A percentile compares a stretch with the other conserved stretches of the same genome.
Evolutionary conservation across 257 asterid species (phyloP).

Genomic region (Osmanthus fragrans): DNA sequence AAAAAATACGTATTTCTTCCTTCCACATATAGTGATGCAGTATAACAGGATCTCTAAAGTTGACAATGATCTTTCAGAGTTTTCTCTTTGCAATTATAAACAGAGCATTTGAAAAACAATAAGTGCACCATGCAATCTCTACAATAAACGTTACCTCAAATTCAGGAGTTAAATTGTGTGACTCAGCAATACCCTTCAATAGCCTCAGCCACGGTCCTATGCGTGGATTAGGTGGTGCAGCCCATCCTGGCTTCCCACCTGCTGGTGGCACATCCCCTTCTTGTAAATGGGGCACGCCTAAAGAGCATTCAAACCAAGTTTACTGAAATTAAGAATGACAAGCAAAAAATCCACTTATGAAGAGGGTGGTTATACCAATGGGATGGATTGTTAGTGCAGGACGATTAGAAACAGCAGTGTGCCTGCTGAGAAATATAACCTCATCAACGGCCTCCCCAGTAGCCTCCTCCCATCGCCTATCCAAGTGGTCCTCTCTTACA

Average conservation of each 20-base stretch:
- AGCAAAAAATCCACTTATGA: not conserved
- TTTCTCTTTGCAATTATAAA: too few species aligned
- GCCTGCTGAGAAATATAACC: conserved; percentile 42
- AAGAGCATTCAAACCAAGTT: not conserved
- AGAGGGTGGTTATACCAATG: conserved; percentile 27
- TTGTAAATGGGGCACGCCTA: conserved; percentile 41
- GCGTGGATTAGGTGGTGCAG: conserved; percentile 43
- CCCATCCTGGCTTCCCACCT: conserved; percentile 45
- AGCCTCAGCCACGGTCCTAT: conserved; percentile 45
- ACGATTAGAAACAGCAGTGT: conserved; percentile 36
- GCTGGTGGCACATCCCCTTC: conserved; percentile 31
- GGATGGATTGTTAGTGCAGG: conserved; percentile 45
- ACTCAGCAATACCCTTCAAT: conserved; percentile 31
- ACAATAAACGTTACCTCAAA: conserved; percentile 27
- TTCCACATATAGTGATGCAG: too few species aligned
- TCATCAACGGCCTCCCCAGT: conserved; percentile 35
- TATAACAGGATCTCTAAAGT: too few species aligned
- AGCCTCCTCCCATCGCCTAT: conserved; percentile 34
- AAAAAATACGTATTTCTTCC: too few species aligned
- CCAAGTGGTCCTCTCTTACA: conserved; percentile 38
- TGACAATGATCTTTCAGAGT: too few species aligned
- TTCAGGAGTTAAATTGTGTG: conserved; percentile 37
- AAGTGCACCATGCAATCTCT: not conserved
- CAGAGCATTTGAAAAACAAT: too few species aligned
- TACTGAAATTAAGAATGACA: not conserved